phyloP scores from a whole-genome alignment of 768 basidiomycete species.

The Macrocybe gigantea region DNA sequence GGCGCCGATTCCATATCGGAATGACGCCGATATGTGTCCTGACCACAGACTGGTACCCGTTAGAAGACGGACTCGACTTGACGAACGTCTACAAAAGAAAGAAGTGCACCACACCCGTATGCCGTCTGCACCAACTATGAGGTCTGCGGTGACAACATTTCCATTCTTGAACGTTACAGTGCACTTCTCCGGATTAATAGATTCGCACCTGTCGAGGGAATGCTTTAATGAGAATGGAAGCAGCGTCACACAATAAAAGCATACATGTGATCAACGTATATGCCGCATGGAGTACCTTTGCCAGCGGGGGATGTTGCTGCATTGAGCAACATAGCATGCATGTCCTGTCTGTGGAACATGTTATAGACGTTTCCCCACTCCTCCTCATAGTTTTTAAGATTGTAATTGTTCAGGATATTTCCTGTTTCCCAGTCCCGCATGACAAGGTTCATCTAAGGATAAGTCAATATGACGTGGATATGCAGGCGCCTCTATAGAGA shows the following conservation, averaged over 20 bases:
- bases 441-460: conserved; percentile 17
- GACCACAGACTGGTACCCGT: conserved; percentile 15
- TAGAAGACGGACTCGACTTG: not conserved
- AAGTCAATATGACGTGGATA: not conserved
- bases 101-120: conserved; percentile 16
- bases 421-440: conserved; percentile 30
- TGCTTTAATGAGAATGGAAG: not conserved
- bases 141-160: conserved; percentile 16
- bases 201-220: conserved; percentile 13
- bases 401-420: conserved; percentile 21
- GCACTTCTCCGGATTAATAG: conserved; percentile 15
- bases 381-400: conserved; percentile 21
- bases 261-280: conserved; percentile 19
- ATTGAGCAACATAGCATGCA: conserved; percentile 22
- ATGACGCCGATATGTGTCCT: conserved; percentile 18
- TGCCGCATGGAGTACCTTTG: conserved; percentile 17
- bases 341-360: conserved; percentile 27
- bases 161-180: conserved; percentile 21
- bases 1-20: conserved; percentile 21
- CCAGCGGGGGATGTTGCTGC: conserved; percentile 19
- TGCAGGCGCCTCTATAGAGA: not conserved
- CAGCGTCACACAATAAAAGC: not conserved
- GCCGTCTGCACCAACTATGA: conserved; percentile 27
- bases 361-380: conserved; percentile 24
- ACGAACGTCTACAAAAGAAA: not conserved